phyloP scores from a whole-genome alignment of 2,329 filamentous ascomycete genomes.

The Diaporthe sp. region DNA sequence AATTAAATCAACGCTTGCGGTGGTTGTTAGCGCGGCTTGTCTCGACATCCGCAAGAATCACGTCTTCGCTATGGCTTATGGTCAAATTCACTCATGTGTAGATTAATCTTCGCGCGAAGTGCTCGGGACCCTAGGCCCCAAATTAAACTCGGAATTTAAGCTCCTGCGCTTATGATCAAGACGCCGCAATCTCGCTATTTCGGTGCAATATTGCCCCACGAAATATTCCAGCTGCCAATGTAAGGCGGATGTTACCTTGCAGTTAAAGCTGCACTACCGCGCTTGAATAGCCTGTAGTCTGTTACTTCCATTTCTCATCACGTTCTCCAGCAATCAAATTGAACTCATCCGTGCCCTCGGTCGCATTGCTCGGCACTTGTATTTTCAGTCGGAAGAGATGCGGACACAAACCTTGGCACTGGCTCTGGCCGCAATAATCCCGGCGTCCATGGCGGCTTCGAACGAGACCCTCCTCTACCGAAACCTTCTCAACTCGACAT shows the following conservation, averaged over 20 bases:
- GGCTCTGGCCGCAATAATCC: background rate
- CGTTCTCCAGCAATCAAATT: background rate
- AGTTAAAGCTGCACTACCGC: background rate
- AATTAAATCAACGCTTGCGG: background rate
- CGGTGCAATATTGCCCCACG: constrained; percentile 9
- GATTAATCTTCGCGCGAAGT: background rate
- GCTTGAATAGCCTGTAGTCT: background rate
- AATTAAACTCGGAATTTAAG: background rate
- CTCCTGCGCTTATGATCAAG: background rate
- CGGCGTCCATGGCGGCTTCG: constrained; percentile 34
- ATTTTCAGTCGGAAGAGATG: background rate
- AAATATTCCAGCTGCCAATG: background rate
- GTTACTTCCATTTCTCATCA: no score
- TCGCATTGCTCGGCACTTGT: background rate
- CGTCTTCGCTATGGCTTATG: background rate
- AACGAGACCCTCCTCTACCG: constrained; percentile 48
- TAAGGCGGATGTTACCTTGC: background rate
- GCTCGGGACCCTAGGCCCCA: background rate
- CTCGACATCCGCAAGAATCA: background rate
- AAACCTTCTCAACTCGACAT: constrained; percentile 49
- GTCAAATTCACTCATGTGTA: background rate
- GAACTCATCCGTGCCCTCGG: background rate
- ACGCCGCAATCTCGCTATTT: constrained; percentile 10
- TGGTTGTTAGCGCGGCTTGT: no score
- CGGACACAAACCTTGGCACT: constrained; percentile 15